Base-by-base conservation (phyloP, 768 basidiomycete species). In the Russula brevipes region DNA sequence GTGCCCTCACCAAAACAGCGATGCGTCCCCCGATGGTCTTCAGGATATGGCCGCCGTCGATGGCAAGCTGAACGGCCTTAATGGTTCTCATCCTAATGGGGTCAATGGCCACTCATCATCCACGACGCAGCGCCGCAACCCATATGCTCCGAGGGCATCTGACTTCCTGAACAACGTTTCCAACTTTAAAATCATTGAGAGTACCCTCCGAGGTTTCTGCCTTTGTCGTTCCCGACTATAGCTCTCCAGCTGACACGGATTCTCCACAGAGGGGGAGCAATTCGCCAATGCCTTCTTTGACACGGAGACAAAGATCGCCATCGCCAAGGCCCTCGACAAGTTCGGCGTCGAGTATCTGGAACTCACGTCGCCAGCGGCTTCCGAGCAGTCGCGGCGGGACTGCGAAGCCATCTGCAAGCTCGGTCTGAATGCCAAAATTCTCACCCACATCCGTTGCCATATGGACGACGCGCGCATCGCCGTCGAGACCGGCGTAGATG, bases 311-410 rank as follows among this genome's bases (percentile, higher is more conserved):
- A 99, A 99, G 85, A 97, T 98, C 73, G 94, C 95, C 73, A 99
- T 99, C 70, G 97, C 97, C 68, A 93, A 87, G 80, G 94, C 94
- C 14, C 86, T 98, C 61, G 95, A 98, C 81, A 95, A 94, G 54
- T 98, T 99, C 73, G 97, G 97, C 72, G 97, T 98, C 62, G 97
- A 99, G 74, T 99, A 99, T 82, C 94, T 99, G 72, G 97, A 99
- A 73, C 88, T 99, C 73, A 99, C 97, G 41, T 98, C 96, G 16
- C 96, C 97, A 53, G 94, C 90, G 49, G 96, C 97, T 30, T 98
- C 96, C 5, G 94, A 98, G 72, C 94, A 98, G 76, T 97, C 94
- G 24, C 85, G 89, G 39, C 73, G 80, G 36, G 96, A 98, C 73
- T 99, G 97, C 78, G 93, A 96, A 79, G 91, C 92, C 51, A 99